Conservation (phyloP, 1,284 basidiomycete species). For the Pholiota adiposa region DNA sequence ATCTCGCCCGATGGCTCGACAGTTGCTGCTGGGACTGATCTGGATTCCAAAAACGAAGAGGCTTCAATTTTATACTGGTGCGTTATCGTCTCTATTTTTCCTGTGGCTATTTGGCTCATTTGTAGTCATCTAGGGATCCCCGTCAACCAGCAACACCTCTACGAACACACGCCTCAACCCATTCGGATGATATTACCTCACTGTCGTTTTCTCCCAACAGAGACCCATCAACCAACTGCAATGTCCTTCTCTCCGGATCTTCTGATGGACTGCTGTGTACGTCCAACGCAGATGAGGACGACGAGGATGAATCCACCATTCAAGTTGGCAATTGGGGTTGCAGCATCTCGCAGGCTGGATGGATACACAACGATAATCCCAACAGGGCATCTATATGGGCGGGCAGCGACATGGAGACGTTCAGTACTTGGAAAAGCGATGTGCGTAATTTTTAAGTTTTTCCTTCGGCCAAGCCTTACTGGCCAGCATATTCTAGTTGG, state of each 20-base stretch:
- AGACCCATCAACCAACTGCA: slow-evolving; percentile 16
- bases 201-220: slow-evolving; percentile 53
- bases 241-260: slow-evolving; percentile 63
- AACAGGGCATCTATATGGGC: slow-evolving; percentile 60
- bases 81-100: slow-evolving; percentile 15
- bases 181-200: slow-evolving; percentile 79
- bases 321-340: slow-evolving; percentile 77
- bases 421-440: slow-evolving; percentile 75
- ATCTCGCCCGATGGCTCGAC: slow-evolving; percentile 66
- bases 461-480: not conserved
- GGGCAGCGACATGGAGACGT: slow-evolving; percentile 84
- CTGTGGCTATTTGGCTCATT: not conserved
- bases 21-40: slow-evolving; percentile 72
- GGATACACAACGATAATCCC: slow-evolving; percentile 46
- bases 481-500: slow-evolving; percentile 44
- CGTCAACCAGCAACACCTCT: slow-evolving; percentile 44
- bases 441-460: slow-evolving; percentile 41
- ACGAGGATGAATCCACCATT: slow-evolving; percentile 76
- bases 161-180: slow-evolving; percentile 56
- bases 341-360: slow-evolving; percentile 75
- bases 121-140: slow-evolving; percentile 52
- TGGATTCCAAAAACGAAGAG: slow-evolving; percentile 60
- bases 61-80: slow-evolving; percentile 77
- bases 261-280: slow-evolving; percentile 74
- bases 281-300: slow-evolving; percentile 66